Conservation (phyloP, 164 flowering plant species). For the Stephania japonica region DNA sequence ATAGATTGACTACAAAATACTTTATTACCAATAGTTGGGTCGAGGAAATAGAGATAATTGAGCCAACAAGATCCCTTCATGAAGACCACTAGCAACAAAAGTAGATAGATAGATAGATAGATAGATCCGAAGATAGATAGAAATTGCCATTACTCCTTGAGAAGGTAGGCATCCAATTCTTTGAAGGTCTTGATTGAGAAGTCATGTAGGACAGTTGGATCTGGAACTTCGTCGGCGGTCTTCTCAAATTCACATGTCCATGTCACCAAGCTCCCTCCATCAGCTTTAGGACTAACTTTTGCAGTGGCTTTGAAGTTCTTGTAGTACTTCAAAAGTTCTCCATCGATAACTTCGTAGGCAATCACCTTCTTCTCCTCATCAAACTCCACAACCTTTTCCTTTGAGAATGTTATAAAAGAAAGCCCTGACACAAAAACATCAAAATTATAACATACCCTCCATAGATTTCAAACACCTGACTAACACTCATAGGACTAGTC, state of each 20-base stretch:
- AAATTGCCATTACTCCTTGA: conserved; percentile 10
- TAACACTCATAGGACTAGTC: no score
- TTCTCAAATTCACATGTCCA: conserved; percentile 27
- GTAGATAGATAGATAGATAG: no score
- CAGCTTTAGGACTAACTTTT: conserved; percentile 19
- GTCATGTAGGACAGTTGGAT: conserved; percentile 21
- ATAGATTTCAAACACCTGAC: conserved; percentile 40
- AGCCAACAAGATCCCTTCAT: neutral
- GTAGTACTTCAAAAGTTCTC: conserved; percentile 22
- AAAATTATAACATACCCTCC: conserved; percentile 36
- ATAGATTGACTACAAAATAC: neutral
- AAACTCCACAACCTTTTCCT: conserved; percentile 25
- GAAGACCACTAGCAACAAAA: neutral
- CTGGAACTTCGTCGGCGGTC: conserved; percentile 27
- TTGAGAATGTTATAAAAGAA: conserved; percentile 20
- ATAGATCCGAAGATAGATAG: neutral
- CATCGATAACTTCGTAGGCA: conserved; percentile 27
- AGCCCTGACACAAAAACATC: conserved; percentile 17
- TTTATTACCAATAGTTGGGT: neutral
- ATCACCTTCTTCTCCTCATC: conserved; percentile 23
- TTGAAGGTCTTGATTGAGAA: conserved; percentile 23
- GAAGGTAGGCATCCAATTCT: conserved; percentile 25
- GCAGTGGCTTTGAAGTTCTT: conserved; percentile 21
- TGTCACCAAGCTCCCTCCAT: conserved; percentile 22
- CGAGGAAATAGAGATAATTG: neutral